A percentile compares a stretch with the other conserved stretches of the same genome.
Evolutionary conservation across 2,329 filamentous ascomycete species (phyloP).

Genomic region (Beauveria scarabaeidicola): DNA sequence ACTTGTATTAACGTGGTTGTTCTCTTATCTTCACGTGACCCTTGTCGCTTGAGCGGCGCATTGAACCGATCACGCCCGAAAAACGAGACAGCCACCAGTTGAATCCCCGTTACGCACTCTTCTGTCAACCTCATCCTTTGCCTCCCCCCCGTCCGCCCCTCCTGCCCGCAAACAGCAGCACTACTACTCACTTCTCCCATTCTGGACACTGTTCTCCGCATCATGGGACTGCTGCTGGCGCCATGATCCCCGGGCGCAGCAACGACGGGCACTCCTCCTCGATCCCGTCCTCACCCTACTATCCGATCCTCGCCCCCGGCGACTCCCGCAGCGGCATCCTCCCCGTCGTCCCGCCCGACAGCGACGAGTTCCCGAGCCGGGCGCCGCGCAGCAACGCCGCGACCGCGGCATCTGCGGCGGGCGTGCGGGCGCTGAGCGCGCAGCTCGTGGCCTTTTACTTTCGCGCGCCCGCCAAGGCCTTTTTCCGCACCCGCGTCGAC

Average conservation of each 20-base stretch:
- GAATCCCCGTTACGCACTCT: not conserved
- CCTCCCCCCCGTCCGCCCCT: not conserved
- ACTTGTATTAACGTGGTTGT: not conserved
- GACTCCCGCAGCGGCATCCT: conserved; percentile 31
- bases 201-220: not conserved
- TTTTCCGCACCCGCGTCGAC: conserved; percentile 84
- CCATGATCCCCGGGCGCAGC: conserved; percentile 19
- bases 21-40: conserved; percentile 2
- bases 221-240: conserved; percentile 11
- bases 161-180: not conserved
- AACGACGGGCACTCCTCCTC: conserved; percentile 5
- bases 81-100: not conserved
- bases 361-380: conserved; percentile 35
- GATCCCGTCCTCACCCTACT: conserved; percentile 20
- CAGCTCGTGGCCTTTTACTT: conserved; percentile 88
- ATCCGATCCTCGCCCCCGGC: conserved; percentile 16
- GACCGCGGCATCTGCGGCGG: conserved; percentile 73
- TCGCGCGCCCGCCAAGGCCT: conserved; percentile 81
- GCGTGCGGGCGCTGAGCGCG: conserved; percentile 73
- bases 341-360: conserved; percentile 35
- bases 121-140: not conserved
- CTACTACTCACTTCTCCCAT: not conserved
- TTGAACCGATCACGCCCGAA: conserved; percentile 3
- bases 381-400: conserved; percentile 46
- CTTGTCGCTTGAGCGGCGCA: not conserved